Conservation (phyloP, 2,329 filamentous ascomycete species). For the Scedosporium apiospermum region DNA sequence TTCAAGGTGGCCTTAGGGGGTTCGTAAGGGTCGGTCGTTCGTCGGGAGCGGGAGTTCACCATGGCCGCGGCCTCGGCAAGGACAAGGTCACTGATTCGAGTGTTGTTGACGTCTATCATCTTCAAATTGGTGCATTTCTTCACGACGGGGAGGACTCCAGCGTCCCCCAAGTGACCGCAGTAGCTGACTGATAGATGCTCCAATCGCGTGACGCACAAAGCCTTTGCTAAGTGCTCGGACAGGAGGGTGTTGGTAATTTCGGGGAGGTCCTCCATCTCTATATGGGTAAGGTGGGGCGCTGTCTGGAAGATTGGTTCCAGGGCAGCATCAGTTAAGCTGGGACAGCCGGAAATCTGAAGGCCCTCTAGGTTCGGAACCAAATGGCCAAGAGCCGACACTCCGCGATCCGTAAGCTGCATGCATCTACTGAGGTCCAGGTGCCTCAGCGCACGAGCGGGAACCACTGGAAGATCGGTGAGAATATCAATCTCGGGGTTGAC, state of each 20-base stretch:
- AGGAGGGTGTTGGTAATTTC: conserved; percentile 67
- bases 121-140: conserved; percentile 61
- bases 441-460: conserved; percentile 67
- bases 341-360: conserved; percentile 71
- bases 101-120: conserved; percentile 85
- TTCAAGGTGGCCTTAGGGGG: conserved; percentile 55
- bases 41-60: conserved; percentile 53
- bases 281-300: conserved; percentile 67
- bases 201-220: conserved; percentile 62
- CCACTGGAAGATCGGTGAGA: conserved; percentile 65
- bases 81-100: conserved; percentile 75
- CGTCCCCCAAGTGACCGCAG: conserved; percentile 77
- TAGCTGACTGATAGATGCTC: conserved; percentile 82
- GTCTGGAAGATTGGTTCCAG: conserved; percentile 66
- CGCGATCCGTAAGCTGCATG: conserved; percentile 58
- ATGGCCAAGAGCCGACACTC: conserved; percentile 61
- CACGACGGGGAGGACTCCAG: conserved; percentile 73
- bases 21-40: conserved; percentile 26
- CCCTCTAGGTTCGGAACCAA: conserved; percentile 74
- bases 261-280: conserved; percentile 82
- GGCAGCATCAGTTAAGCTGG: conserved; percentile 61
- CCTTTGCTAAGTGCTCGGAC: conserved; percentile 61
- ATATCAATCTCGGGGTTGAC: conserved; percentile 69
- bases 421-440: conserved; percentile 83
- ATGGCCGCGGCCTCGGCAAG: conserved; percentile 78